Evolutionary conservation across 202 grass and related monocot species (phyloP).

Genomic region (Miscanthus sacchariflorus): DNA sequence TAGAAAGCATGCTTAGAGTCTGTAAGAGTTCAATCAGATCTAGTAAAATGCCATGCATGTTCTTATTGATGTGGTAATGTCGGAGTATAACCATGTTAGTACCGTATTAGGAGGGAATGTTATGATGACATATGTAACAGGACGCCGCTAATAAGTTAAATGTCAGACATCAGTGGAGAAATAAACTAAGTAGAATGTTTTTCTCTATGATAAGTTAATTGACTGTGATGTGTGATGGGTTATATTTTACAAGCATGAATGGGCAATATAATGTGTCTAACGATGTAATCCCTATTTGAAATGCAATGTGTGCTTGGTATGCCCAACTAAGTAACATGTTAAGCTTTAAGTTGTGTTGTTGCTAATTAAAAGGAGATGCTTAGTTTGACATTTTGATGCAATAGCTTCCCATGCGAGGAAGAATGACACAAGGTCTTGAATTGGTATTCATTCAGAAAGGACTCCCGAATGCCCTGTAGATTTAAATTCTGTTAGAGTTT

Average conservation of each 20-base stretch:
- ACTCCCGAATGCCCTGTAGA: background rate
- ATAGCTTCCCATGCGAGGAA: background rate
- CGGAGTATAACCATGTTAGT: background rate
- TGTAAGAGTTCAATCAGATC: too few species aligned
- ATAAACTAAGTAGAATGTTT: background rate
- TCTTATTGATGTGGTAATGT: background rate
- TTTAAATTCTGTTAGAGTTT: background rate
- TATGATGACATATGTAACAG: background rate
- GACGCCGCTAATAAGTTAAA: background rate
- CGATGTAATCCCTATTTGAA: background rate
- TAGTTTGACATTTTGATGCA: background rate
- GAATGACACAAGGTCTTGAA: background rate
- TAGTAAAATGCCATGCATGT: too few species aligned
- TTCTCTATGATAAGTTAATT: background rate
- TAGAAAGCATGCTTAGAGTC: too few species aligned
- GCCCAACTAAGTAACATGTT: background rate
- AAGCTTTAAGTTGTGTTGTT: background rate
- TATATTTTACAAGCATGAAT: background rate
- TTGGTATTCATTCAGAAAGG: background rate
- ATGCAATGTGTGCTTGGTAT: background rate
- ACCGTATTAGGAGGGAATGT: background rate
- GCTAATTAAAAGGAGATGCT: background rate
- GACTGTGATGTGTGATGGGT: background rate
- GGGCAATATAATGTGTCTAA: background rate
- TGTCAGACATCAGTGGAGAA: background rate